Percentiles rank a stretch among this genome's conserved stretches.
Evolutionary conservation across 139 green algal genomes (phyloP).

Genomic region (Ettlia oleoabundans): DNA sequence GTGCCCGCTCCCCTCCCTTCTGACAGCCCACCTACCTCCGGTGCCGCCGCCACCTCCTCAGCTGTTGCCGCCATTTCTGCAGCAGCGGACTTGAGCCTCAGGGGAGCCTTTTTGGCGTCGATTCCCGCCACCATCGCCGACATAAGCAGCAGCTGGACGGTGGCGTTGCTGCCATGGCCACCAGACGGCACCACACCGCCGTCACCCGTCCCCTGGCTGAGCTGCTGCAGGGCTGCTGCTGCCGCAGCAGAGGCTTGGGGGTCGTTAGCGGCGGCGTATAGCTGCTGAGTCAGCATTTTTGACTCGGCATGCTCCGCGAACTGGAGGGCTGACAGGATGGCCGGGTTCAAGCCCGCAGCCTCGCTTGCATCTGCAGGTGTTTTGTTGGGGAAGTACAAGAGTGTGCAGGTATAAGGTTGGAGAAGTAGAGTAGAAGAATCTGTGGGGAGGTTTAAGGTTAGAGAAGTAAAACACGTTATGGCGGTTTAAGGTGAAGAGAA

Average conservation of each 20-base stretch:
- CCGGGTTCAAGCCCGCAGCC: constrained; percentile 6
- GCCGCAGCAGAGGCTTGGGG: not conserved
- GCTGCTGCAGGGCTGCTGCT: not conserved
- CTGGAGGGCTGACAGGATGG: constrained; percentile 19
- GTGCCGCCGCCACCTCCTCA: not conserved
- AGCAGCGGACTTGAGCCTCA: not conserved
- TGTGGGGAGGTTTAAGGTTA: too few species aligned
- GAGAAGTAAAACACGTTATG: too few species aligned
- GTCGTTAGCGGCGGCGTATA: constrained; percentile 22
- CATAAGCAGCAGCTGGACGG: constrained; percentile 22
- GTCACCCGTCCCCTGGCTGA: not conserved
- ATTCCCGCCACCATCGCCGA: constrained; percentile 6
- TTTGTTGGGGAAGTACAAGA: too few species aligned
- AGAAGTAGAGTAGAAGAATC: too few species aligned
- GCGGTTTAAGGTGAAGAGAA: too few species aligned
- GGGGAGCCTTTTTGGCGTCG: constrained; percentile 1
- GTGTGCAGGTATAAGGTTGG: too few species aligned
- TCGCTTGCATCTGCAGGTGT: constrained; percentile 8
- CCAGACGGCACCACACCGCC: not conserved
- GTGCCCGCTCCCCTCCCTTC: too few species aligned
- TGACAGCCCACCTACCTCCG: too few species aligned
- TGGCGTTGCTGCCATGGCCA: not conserved
- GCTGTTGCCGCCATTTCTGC: too few species aligned
- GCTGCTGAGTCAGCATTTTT: not conserved
- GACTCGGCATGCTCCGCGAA: not conserved